Evolutionary conservation across 192 early-diverging fungal genomes (phyloP), one percentile per base, ranked within the genome.

Genomic region (Linnemannia schmuckeri): DNA sequence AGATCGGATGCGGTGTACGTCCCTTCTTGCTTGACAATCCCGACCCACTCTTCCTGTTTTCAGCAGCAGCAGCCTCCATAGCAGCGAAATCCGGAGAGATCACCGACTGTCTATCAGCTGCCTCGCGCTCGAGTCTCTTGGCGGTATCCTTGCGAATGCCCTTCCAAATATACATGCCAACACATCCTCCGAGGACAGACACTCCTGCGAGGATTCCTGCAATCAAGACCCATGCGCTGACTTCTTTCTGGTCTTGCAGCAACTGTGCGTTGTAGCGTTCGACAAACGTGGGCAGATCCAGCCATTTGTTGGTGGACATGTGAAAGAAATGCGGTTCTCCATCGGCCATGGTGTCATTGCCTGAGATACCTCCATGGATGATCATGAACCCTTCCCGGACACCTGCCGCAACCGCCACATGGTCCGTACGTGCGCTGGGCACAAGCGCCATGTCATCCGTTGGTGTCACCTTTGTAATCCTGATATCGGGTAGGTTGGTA

Each of bases 81-180:
- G 30, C 61, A 66, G 61, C 61, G 27, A 66, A 66, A 30, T 66
- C 30, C 10, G 61, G 61, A 1, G 61, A 66, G 13, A 13, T 12
- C 27, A 66, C 10, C 27, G 61, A 66, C 61, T 33, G 61, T 15
- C 61, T 30, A 33, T 73, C 70, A 4, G 44, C 82, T 17, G 27
- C 76, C 13, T 86, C 76, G 10, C 70, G 30, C 30, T 63, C 17
- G 4, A 37, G 15, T n/a, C 81, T 38, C 70, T 72, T 42, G 20
- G 24, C 68, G 15, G 71, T 74, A 30, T 85, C 78, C 18, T 80
- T 68, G 4, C 55, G 33, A 12, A 79, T 18, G 12, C 83, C 83
- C 24, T 40, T 86, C 75, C 75, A 77, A 63, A 86, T 86, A 40
- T 86, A 86, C 6, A 68, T 57, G 3, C 33, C 70, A 9, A 87